Percentiles rank a stretch among this genome's conserved stretches.
Conservation (phyloP, 176 grass and related monocot genomes). For the Aegilops bicornis region DNA sequence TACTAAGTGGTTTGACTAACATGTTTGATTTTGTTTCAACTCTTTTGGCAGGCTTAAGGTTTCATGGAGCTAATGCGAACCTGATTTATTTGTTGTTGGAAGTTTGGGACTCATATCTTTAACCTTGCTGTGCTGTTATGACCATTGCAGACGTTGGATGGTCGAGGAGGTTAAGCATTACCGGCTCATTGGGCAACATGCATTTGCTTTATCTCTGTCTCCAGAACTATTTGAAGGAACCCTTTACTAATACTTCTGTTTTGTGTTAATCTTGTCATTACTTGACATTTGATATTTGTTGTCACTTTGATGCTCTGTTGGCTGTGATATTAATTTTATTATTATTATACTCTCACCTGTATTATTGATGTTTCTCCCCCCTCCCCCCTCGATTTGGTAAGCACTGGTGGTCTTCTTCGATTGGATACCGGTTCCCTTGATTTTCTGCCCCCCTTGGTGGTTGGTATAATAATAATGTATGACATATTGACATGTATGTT, state of each 20-base stretch:
- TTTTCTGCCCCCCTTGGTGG: background rate
- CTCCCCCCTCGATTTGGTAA: conserved; percentile 23
- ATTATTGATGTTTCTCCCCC: conserved; percentile 25
- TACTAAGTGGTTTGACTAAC: conserved; percentile 9
- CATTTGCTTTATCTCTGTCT: conserved; percentile 33
- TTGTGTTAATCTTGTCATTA: conserved; percentile 34
- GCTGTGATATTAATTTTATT: conserved; percentile 28
- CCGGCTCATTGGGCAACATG: background rate
- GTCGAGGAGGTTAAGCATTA: conserved; percentile 36
- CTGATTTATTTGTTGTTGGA: conserved; percentile 86
- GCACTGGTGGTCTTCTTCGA: conserved; percentile 6
- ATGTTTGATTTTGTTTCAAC: conserved; percentile 33
- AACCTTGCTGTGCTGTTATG: conserved; percentile 81
- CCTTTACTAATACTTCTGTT: conserved; percentile 45
- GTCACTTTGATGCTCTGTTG: conserved; percentile 32
- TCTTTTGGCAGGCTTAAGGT: conserved; percentile 81
- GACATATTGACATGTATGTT: conserved; percentile 43
- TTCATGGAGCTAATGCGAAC: conserved; percentile 68
- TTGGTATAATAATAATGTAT: conserved; percentile 26
- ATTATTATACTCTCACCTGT: conserved; percentile 24
- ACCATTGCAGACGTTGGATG: conserved; percentile 83
- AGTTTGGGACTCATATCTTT: conserved; percentile 92
- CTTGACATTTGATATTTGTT: conserved; percentile 32
- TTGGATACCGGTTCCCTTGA: conserved; percentile 5
- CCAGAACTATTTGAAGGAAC: conserved; percentile 35